Evolutionary conservation across 1,284 basidiomycete species (phyloP).

Genomic region (Agaricales sp.): DNA sequence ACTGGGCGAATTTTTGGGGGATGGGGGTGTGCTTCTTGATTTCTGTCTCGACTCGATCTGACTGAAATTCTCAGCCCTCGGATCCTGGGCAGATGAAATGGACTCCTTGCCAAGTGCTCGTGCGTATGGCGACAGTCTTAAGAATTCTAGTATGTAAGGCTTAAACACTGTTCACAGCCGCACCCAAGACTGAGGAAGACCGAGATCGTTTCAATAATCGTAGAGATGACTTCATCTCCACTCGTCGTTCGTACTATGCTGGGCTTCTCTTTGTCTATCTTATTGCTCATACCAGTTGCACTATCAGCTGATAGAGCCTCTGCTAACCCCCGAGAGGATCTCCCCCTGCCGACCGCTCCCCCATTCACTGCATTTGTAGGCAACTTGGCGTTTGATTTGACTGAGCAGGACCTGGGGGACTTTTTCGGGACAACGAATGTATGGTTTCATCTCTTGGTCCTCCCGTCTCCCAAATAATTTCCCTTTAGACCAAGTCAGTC

Average conservation of each 20-base stretch:
- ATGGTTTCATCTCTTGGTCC: slow-evolving; percentile 15
- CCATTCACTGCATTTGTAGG: slow-evolving; percentile 96
- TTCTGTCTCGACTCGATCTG: slow-evolving; percentile 14
- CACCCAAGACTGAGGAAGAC: slow-evolving; percentile 51
- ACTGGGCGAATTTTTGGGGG: slow-evolving; percentile 82
- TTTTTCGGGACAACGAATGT: slow-evolving; percentile 71
- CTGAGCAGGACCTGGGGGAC: slow-evolving; percentile 71
- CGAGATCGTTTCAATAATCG: slow-evolving; percentile 42
- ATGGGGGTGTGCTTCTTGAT: slow-evolving; percentile 46
- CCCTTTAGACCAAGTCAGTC: slow-evolving; percentile 61
- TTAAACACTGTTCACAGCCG: slow-evolving; percentile 33
- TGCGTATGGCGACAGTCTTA: slow-evolving; percentile 33
- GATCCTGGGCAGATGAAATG: slow-evolving; percentile 98
- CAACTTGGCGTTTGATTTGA: slow-evolving; percentile 90
- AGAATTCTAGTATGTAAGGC: slow-evolving; percentile 9
- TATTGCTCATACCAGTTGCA: slow-evolving; percentile 10
- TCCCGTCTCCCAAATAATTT: slow-evolving; percentile 1
- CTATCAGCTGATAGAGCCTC: slow-evolving; percentile 56
- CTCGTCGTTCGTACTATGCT: slow-evolving; percentile 47
- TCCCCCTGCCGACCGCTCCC: slow-evolving; percentile 89
- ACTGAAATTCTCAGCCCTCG: slow-evolving; percentile 53
- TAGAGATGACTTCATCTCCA: slow-evolving; percentile 53
- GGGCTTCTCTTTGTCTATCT: slow-evolving; percentile 5
- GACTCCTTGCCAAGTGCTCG: slow-evolving; percentile 82
- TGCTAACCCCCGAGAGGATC: slow-evolving; percentile 70